Evolutionary conservation across 2,329 filamentous ascomycete genomes (phyloP).

Genomic region (Leptographium lundbergii): DNA sequence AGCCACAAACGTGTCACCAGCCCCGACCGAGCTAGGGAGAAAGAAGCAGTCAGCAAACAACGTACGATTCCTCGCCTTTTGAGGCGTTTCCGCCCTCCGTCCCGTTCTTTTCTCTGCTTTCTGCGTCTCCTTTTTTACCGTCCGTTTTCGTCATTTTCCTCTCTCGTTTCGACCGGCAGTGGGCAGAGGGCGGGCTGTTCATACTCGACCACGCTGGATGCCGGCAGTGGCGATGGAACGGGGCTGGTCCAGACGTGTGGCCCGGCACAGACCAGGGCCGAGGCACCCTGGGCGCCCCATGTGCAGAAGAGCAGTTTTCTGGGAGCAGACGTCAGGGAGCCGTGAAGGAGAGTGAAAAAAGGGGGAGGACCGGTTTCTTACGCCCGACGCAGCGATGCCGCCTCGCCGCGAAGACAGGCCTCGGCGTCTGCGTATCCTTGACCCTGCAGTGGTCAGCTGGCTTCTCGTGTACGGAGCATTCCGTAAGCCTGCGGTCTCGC

Average conservation of each 20-base stretch:
- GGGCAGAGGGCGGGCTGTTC: neutral
- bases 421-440: constrained; percentile 26
- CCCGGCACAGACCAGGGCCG: constrained; percentile 26
- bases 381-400: constrained; percentile 24
- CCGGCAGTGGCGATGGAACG: constrained; percentile 24
- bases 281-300: constrained; percentile 33
- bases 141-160: neutral
- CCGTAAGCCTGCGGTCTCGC: constrained; percentile 13
- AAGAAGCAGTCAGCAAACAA: neutral
- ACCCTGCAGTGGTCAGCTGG: constrained; percentile 11
- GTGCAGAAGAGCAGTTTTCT: constrained; percentile 29
- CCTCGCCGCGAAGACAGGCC: constrained; percentile 36
- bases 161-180: neutral
- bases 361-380: constrained; percentile 19
- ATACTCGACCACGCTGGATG: constrained; percentile 45
- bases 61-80: neutral
- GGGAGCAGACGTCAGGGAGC: neutral
- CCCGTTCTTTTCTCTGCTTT: neutral
- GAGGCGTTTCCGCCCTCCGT: no score
- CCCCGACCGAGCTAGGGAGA: constrained; percentile 48
- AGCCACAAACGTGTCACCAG: constrained; percentile 65
- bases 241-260: constrained; percentile 26
- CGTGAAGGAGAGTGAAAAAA: neutral
- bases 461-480: neutral
- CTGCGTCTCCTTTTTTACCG: neutral